These are phyloP conservation scores for Moricandia arvensis DNA, from an alignment of 345 rosid species.

Conservation along the genomic window DNA sequence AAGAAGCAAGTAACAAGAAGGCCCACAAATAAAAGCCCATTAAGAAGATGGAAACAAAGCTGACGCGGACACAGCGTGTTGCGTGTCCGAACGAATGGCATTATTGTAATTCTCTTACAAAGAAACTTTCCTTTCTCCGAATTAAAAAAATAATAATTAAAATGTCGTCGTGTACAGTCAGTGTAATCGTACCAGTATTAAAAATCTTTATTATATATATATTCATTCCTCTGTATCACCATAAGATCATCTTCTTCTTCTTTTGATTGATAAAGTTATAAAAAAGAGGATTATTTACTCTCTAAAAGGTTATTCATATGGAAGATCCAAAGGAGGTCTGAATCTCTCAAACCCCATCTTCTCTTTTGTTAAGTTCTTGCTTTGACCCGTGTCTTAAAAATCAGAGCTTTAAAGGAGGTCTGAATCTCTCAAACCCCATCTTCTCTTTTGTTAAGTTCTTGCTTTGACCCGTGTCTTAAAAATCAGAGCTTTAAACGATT, in stretches of 20 bases:
- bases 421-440: not conserved
- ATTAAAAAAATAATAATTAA: no score
- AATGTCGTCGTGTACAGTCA: not conserved
- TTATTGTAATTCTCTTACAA: not conserved
- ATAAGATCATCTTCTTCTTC: not conserved
- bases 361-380: not conserved
- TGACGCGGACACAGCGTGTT: not conserved
- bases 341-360: not conserved
- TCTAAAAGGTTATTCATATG: not conserved
- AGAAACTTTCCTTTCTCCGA: not conserved
- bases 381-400: no score
- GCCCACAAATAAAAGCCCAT: not conserved
- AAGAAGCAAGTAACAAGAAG: no score
- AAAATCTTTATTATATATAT: not conserved
- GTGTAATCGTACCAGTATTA: not conserved
- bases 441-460: not conserved
- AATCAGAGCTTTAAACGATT: not conserved
- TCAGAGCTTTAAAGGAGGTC: not conserved
- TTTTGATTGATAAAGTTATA: not conserved
- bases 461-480: not conserved
- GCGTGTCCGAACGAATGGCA: not conserved
- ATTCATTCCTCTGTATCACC: not conserved
- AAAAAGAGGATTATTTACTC: not conserved
- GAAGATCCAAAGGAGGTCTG: not conserved
- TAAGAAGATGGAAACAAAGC: not conserved